phyloP scores from a whole-genome alignment of 495 filamentous ascomycete genomes.

The Neurospora sp. region DNA sequence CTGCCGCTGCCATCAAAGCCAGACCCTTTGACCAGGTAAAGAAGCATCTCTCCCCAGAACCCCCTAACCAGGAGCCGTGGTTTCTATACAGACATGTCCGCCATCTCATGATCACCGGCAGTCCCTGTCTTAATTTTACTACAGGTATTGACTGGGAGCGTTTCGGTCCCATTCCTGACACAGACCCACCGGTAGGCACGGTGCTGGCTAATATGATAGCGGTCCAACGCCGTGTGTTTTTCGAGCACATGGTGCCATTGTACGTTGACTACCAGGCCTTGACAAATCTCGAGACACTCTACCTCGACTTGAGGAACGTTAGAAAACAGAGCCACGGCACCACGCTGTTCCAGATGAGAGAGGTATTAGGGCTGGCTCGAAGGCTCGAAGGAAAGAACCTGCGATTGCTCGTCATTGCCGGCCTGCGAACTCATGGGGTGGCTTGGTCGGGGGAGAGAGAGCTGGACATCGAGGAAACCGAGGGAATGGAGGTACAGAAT shows the following conservation, averaged over 20 bases:
- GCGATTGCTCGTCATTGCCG: constrained; percentile 11
- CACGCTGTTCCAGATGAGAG: neutral
- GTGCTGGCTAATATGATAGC: neutral
- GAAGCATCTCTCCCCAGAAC: neutral
- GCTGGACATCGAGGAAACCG: constrained; percentile 1
- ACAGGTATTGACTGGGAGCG: neutral
- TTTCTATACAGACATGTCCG: neutral
- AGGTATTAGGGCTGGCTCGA: neutral
- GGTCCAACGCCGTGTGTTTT: neutral
- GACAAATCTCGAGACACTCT: constrained; percentile 9
- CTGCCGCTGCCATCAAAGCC: neutral
- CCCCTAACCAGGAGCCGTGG: neutral
- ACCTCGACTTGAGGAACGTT: constrained; percentile 6
- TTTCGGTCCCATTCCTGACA: neutral
- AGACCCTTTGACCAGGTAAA: neutral
- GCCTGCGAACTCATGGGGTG: constrained; percentile 3
- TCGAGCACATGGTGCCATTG: constrained; percentile 3
- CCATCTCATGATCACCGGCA: constrained; percentile 1
- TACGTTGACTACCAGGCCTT: constrained; percentile 5
- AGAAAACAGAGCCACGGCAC: too few relatives aligned
- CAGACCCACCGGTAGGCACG: neutral
- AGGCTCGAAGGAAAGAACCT: neutral
- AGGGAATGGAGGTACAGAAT: neutral
- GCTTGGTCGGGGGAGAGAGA: neutral
- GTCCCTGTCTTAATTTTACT: neutral